phyloP scores from a whole-genome alignment of 331 rosid genomes.

The Phaseolus coccineus region DNA sequence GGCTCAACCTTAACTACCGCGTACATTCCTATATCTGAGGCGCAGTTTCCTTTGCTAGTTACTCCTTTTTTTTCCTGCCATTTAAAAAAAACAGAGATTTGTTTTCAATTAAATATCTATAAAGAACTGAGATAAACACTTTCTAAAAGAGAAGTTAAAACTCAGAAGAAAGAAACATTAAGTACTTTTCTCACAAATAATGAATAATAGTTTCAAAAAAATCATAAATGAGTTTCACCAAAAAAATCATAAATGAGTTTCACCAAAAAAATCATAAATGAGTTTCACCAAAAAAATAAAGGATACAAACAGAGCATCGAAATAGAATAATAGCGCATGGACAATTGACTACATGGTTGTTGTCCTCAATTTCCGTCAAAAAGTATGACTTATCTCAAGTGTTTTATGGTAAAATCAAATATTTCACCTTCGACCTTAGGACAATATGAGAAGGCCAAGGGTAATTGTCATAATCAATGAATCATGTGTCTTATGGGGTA shows the following conservation, averaged over 20 bases:
- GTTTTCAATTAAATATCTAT: too few relatives aligned
- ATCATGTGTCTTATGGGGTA: constrained; percentile 20
- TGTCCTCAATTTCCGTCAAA: neutral
- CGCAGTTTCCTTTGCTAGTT: constrained; percentile 9
- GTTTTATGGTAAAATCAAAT: neutral
- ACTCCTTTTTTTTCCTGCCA: too few relatives aligned
- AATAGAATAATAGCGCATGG: neutral
- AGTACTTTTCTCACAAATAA: neutral
- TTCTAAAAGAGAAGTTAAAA: neutral
- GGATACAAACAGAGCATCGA: neutral
- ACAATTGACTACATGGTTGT: neutral
- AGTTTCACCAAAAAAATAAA: neutral
- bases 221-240: neutral
- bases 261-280: too few relatives aligned
- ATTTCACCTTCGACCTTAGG: constrained; percentile 16
- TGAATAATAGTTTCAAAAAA: neutral
- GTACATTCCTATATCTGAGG: constrained; percentile 5
- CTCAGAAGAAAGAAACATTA: neutral
- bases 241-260: too few relatives aligned
- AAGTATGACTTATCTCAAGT: neutral
- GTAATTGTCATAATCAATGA: constrained; percentile 26
- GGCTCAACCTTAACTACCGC: constrained; percentile 41
- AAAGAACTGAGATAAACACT: too few relatives aligned
- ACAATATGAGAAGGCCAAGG: neutral
- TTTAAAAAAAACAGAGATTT: too few relatives aligned